phyloP scores from a whole-genome alignment of 2,329 filamentous ascomycete species.

The Cytospora piceae region DNA sequence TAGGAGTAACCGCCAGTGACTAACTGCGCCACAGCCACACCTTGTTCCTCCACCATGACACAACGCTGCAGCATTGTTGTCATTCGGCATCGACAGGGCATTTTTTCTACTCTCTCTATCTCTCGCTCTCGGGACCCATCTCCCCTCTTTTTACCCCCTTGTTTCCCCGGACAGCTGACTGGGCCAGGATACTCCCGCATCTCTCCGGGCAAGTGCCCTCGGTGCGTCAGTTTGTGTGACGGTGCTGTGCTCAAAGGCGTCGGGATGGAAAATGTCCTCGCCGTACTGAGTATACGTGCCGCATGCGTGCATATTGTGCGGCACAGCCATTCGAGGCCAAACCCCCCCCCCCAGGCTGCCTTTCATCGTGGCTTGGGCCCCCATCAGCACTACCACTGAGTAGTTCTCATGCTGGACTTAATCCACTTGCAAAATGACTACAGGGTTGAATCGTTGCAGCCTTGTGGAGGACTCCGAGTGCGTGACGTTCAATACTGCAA shows the following conservation, averaged over 20 bases:
- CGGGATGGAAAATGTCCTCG: not conserved
- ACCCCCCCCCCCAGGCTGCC: constrained; percentile 18
- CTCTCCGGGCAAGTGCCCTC: not conserved
- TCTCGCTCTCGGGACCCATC: not conserved
- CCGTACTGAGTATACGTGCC: constrained; percentile 5
- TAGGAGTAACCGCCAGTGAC: not conserved
- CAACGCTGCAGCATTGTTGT: not conserved
- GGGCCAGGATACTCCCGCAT: not conserved
- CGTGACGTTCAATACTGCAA: constrained; percentile 16
- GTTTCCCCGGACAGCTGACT: not conserved
- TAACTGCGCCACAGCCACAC: not conserved
- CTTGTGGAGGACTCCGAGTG: constrained; percentile 23
- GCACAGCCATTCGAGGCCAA: constrained; percentile 16
- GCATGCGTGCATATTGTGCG: constrained; percentile 10
- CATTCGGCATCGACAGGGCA: not conserved
- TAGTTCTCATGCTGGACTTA: constrained; percentile 9
- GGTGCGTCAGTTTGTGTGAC: not conserved
- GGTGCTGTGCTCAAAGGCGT: not conserved
- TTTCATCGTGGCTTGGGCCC: constrained; percentile 3
- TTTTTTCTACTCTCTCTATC: not conserved
- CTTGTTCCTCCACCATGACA: not conserved
- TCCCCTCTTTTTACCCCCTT: not conserved
- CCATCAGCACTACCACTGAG: not conserved
- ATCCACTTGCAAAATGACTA: constrained; percentile 18
- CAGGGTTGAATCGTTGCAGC: not conserved